Conservation (phyloP, 2,329 filamentous ascomycete genomes). For the Alternaria solani region DNA sequence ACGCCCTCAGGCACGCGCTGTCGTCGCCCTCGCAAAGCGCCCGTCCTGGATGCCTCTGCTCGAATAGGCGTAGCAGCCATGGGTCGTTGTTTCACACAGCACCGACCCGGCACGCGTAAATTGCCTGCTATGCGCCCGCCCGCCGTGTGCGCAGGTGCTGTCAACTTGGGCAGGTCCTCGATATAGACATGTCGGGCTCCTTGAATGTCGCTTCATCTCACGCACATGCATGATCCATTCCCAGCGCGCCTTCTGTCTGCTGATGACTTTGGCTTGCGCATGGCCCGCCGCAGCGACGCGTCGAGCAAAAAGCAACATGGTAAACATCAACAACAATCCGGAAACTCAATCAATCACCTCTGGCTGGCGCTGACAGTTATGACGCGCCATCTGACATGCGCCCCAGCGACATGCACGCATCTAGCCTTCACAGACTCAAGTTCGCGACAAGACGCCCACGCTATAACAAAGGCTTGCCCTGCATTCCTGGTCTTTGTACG, state of each 20-base stretch:
- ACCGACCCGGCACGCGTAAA: slow-evolving; percentile 37
- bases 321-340: slow-evolving; percentile 1
- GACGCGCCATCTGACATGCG: slow-evolving; percentile 4
- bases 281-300: not conserved
- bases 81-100: slow-evolving; percentile 35
- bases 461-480: slow-evolving; percentile 30
- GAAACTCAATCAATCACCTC: not conserved
- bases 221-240: slow-evolving; percentile 1
- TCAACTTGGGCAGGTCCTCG: not conserved
- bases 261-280: not conserved
- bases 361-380: not conserved
- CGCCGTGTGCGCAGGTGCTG: not conserved
- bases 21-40: slow-evolving; percentile 2
- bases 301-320: slow-evolving; percentile 6
- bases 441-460: slow-evolving; percentile 4
- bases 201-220: slow-evolving; percentile 8
- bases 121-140: slow-evolving; percentile 38
- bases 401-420: not conserved
- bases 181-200: not conserved
- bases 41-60: not conserved
- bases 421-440: not conserved
- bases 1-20: not conserved
- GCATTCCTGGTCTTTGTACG: slow-evolving; percentile 17
- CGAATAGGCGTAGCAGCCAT: slow-evolving; percentile 12
- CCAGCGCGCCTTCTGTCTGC: not conserved